These are phyloP conservation scores for Diaporthe capsici DNA, from an alignment of 2,329 filamentous ascomycete species.

Conservation along the genomic window DNA sequence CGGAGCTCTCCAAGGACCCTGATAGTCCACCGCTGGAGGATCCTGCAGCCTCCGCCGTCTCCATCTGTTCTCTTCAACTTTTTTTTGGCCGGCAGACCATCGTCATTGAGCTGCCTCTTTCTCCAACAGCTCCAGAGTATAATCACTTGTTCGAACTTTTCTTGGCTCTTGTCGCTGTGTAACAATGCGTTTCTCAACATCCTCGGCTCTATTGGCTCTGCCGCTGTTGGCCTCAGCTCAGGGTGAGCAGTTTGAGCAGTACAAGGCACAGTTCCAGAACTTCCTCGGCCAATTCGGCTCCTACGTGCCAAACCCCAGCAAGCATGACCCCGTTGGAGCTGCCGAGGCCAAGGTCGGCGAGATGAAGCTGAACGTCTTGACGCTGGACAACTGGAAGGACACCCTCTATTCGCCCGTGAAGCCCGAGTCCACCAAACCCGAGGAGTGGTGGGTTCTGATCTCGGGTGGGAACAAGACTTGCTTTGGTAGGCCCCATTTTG, in stretches of 20 bases:
- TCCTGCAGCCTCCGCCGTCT: conserved; percentile 12
- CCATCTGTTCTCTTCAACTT: conserved; percentile 34
- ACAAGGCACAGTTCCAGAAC: conserved; percentile 74
- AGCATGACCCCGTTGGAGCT: conserved; percentile 56
- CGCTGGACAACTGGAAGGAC: conserved; percentile 79
- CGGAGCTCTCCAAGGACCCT: conserved; percentile 39
- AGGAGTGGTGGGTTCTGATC: conserved; percentile 83
- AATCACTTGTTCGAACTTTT: background rate
- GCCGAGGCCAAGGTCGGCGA: conserved; percentile 65
- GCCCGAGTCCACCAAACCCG: conserved; percentile 71
- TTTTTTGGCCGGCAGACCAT: conserved; percentile 31
- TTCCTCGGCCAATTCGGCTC: conserved; percentile 73
- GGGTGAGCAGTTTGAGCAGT: conserved; percentile 66
- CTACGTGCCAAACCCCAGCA: conserved; percentile 59
- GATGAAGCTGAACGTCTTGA: conserved; percentile 69
- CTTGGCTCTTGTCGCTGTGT: conserved; percentile 31
- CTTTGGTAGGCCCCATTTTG: conserved; percentile 65
- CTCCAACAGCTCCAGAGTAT: background rate
- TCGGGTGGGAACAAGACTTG: conserved; percentile 86
- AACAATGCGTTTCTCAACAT: conserved; percentile 71
- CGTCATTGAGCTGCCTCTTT: conserved; percentile 34
- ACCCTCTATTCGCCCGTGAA: conserved; percentile 75
- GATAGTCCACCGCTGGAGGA: conserved; percentile 34
- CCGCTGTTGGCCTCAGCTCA: conserved; percentile 69
- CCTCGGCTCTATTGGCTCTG: conserved; percentile 65